Percentiles rank a stretch among this genome's conserved stretches.
Evolutionary conservation across 2,329 filamentous ascomycete species (phyloP).

Genomic region (Colletotrichum euphorbiae): DNA sequence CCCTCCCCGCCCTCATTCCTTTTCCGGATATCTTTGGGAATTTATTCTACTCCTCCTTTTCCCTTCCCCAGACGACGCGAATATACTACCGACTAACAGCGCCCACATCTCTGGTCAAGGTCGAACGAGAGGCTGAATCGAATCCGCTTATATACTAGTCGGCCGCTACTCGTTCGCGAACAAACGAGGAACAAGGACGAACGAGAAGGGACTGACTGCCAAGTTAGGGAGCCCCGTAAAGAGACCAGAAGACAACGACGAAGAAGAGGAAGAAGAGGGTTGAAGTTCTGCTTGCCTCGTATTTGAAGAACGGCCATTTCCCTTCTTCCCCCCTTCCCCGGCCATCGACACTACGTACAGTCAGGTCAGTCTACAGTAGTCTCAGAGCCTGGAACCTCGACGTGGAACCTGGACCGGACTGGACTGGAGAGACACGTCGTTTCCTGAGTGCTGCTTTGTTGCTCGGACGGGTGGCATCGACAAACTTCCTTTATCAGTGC

Average conservation of each 20-base stretch:
- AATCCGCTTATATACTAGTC: conserved; percentile 14
- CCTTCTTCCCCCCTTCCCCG: no score
- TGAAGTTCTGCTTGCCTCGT: no score
- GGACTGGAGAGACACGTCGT: no score
- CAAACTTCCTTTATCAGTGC: not conserved
- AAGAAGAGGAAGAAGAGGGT: no score
- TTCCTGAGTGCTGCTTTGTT: no score
- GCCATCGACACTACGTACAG: no score
- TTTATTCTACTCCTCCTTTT: not conserved
- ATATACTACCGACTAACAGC: not conserved
- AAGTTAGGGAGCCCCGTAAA: not conserved
- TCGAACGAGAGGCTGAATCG: not conserved
- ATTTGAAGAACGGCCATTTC: no score
- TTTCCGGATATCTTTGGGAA: not conserved
- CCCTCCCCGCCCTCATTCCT: no score
- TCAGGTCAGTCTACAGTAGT: no score
- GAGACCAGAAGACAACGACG: not conserved
- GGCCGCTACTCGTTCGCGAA: conserved; percentile 6
- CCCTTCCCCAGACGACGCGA: not conserved
- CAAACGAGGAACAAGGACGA: not conserved
- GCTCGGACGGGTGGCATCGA: no score
- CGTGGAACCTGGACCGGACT: no score
- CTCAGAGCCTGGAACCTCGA: no score
- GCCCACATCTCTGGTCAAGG: not conserved
- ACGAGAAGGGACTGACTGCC: not conserved